Conservation (phyloP, 768 basidiomycete species). For the Trametes cingulata region DNA sequence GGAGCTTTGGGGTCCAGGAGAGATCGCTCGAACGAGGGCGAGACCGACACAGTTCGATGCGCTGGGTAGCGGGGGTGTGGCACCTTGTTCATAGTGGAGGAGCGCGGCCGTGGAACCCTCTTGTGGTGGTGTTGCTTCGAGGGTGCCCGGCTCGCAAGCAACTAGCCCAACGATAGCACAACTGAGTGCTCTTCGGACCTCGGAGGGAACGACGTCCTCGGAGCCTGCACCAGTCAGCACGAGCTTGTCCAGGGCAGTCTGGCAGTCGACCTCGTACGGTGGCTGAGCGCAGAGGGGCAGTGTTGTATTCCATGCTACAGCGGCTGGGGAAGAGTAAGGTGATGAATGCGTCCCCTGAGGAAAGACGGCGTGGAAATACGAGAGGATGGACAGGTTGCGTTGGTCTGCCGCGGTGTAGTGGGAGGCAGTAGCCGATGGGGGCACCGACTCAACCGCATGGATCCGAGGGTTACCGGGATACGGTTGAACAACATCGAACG, state of each 20-base stretch:
- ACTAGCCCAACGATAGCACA: slow-evolving; percentile 81
- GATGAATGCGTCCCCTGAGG: slow-evolving; percentile 24
- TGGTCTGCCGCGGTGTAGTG: slow-evolving; percentile 66
- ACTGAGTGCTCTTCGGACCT: slow-evolving; percentile 73
- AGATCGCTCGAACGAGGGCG: slow-evolving; percentile 72
- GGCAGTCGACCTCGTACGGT: slow-evolving; percentile 73
- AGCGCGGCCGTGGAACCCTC: background rate
- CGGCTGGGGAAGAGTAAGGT: slow-evolving; percentile 32
- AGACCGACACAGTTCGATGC: slow-evolving; percentile 72
- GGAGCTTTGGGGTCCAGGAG: slow-evolving; percentile 40
- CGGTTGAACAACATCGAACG: background rate
- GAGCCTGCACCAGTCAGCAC: slow-evolving; percentile 70
- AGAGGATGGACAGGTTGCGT: slow-evolving; percentile 67
- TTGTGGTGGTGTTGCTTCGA: slow-evolving; percentile 31
- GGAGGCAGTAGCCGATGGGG: slow-evolving; percentile 45
- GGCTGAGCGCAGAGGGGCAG: slow-evolving; percentile 64
- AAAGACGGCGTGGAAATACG: slow-evolving; percentile 69
- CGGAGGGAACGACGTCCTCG: slow-evolving; percentile 75
- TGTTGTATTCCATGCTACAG: slow-evolving; percentile 62
- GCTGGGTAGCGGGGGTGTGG: slow-evolving; percentile 54
- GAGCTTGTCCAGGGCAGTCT: slow-evolving; percentile 58
- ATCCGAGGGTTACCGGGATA: background rate
- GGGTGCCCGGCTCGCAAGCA: slow-evolving; percentile 44
- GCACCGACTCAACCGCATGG: slow-evolving; percentile 44
- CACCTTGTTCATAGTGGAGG: slow-evolving; percentile 62